Conservation (phyloP, 2,329 filamentous ascomycete genomes). For the Colletotrichum cereale region DNA sequence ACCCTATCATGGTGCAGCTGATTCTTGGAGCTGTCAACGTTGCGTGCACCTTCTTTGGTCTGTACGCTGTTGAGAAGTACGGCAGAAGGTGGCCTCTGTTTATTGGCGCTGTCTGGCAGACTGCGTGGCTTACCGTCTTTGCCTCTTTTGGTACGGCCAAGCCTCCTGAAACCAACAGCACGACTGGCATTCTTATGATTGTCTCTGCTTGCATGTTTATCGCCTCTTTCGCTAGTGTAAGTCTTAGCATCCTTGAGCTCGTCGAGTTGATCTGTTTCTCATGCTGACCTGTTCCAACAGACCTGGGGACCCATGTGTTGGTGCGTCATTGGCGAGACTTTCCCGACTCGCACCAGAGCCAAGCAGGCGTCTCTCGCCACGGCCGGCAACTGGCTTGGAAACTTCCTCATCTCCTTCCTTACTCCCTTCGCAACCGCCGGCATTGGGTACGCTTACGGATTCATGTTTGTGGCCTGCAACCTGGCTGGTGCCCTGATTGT, state of each 20-base stretch:
- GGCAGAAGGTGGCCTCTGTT: slow-evolving; percentile 78
- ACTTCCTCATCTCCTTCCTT: slow-evolving; percentile 77
- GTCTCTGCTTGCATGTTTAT: slow-evolving; percentile 82
- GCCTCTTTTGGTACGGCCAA: slow-evolving; percentile 66
- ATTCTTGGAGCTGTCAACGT: slow-evolving; percentile 79
- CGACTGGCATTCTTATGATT: slow-evolving; percentile 76
- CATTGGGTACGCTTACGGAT: slow-evolving; percentile 74
- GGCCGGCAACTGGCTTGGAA: slow-evolving; percentile 69
- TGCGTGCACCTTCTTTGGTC: slow-evolving; percentile 72
- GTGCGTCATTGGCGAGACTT: slow-evolving; percentile 76
- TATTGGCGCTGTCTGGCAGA: slow-evolving; percentile 76
- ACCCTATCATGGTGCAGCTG: slow-evolving; percentile 76
- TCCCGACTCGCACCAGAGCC: slow-evolving; percentile 67
- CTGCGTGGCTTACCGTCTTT: slow-evolving; percentile 74
- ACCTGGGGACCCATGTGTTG: slow-evolving; percentile 80
- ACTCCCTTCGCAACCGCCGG: slow-evolving; percentile 73
- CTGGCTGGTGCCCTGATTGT: slow-evolving; percentile 69
- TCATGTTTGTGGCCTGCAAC: slow-evolving; percentile 74
- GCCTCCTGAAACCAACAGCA: slow-evolving; percentile 56
- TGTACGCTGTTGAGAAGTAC: slow-evolving; percentile 77
- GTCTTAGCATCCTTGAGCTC: neutral
- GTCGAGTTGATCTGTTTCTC: neutral
- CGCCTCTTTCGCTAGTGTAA: slow-evolving; percentile 70
- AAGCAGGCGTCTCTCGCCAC: slow-evolving; percentile 68
- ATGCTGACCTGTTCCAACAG: slow-evolving; percentile 40